Base-by-base conservation (phyloP, 768 basidiomycete species). In the Daedaleopsis nitida region DNA sequence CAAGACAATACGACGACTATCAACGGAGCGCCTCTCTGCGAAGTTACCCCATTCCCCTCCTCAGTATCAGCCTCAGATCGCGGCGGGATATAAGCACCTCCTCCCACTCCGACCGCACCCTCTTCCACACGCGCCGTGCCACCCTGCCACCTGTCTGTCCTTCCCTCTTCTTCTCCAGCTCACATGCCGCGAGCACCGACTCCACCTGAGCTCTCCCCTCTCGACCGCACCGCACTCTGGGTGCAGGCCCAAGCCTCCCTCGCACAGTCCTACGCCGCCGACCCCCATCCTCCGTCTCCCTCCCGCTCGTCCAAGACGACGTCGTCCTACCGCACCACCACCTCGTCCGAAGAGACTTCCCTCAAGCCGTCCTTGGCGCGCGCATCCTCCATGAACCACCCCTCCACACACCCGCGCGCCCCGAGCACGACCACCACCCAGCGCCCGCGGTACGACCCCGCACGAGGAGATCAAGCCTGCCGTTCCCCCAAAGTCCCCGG, bases 401-500 rank as follows among this genome's bases (percentile, higher is more conserved):
- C 35, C 32, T 52, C 51, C 32, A 16, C 17, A 23, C 51, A 34
- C 49, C 51, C 57, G 49, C 52, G 24, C 48, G 24, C 51, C 49
- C 59, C 52, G 24, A 54, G 53, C 55, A 27, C 56, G 43, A 19
- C 23, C 64, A 35, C 47, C 35, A 27, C 60, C 19, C 52, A 57
- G 24, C 51, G 58, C 34, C 58, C 60, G 17, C 61, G 51, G 39
- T 62, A 61, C 35, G 64, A 55, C 38, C 64, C 2, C 59, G 55
- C 44, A 53, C 57, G 39, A 58, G 65, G 34, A 35, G 56, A 9
- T 42, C 52, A 14, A 63, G 62, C 50, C 55, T 68, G 24, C 66
- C 69, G 6, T 70, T 70, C 58, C 69, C 69, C 35, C 69, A 68
- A 51, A 68, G 69, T 50, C 69, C 69, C 69, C 67, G 2, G 69